A percentile compares a stretch with the other conserved stretches of the same genome.
These are phyloP conservation scores for Pezicula neosporulosa DNA, from an alignment of 2,329 filamentous ascomycete genomes.

Conservation along the genomic window DNA sequence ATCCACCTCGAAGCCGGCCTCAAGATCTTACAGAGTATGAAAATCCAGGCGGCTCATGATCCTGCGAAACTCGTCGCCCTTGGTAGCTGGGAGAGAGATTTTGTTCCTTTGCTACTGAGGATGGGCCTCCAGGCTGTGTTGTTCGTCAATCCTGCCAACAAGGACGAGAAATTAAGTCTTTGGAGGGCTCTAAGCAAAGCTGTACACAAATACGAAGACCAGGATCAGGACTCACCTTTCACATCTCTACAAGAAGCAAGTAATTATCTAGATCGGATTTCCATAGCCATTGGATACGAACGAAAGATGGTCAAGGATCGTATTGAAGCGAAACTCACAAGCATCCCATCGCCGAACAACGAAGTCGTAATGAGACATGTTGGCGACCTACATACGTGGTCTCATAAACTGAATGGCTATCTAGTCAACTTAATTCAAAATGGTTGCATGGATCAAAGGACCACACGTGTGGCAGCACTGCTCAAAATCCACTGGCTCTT, in stretches of 20 bases:
- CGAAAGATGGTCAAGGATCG: too few species aligned
- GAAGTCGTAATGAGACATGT: not conserved
- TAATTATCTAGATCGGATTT: not conserved
- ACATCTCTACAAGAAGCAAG: not conserved
- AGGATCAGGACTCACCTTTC: not conserved
- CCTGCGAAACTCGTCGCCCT: not conserved
- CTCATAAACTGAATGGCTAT: conserved; percentile 13
- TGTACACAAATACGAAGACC: not conserved
- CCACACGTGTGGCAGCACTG: not conserved
- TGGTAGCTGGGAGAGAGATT: conserved; percentile 19
- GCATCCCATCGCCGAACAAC: not conserved
- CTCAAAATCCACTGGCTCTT: conserved; percentile 20
- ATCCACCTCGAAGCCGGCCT: conserved; percentile 25
- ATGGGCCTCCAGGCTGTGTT: conserved; percentile 23
- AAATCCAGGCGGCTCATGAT: conserved; percentile 7
- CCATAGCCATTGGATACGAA: too few species aligned
- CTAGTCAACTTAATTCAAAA: not conserved
- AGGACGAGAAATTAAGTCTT: conserved; percentile 14
- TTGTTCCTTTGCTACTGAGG: conserved; percentile 18
- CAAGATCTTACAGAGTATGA: conserved; percentile 22
- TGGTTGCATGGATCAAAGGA: not conserved
- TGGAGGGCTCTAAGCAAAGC: conserved; percentile 17
- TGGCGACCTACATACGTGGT: conserved; percentile 15
- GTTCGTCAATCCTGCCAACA: conserved; percentile 21
- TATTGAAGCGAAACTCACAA: not conserved